Evolutionary conservation across 768 basidiomycete species (phyloP).

Genomic region (Suillus hirtellus): DNA sequence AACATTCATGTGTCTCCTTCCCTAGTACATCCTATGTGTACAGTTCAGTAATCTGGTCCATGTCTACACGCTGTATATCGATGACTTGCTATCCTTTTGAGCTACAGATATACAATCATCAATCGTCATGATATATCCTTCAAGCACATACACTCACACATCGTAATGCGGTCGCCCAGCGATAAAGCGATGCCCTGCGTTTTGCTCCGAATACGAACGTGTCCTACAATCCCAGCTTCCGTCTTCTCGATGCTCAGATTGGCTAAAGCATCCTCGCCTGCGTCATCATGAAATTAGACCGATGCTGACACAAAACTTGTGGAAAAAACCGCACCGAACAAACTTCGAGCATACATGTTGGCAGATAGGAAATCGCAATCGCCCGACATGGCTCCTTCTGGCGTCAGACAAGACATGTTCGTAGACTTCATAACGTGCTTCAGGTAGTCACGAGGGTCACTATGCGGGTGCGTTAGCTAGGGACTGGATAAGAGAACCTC

Average conservation of each 20-base stretch:
- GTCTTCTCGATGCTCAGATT: conserved; percentile 87
- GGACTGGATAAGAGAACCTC: neutral
- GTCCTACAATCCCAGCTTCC: conserved; percentile 57
- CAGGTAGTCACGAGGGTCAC: conserved; percentile 81
- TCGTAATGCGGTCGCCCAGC: neutral
- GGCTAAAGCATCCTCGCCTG: conserved; percentile 90
- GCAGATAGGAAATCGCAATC: conserved; percentile 94
- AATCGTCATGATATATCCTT: neutral
- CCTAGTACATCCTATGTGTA: neutral
- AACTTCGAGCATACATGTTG: conserved; percentile 88
- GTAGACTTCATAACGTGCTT: conserved; percentile 79
- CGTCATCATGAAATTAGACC: neutral
- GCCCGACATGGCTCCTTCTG: conserved; percentile 76
- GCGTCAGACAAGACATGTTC: conserved; percentile 95
- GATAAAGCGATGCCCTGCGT: conserved; percentile 84
- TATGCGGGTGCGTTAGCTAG: conserved; percentile 25
- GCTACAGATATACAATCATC: neutral
- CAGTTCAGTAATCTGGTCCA: neutral
- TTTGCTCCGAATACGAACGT: conserved; percentile 87
- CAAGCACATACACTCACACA: neutral
- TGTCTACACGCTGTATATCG: neutral
- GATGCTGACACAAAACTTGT: neutral
- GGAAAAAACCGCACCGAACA: conserved; percentile 64
- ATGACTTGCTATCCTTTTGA: neutral
- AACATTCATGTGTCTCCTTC: neutral